These are phyloP conservation scores for Syzygium aromaticum DNA, from an alignment of 345 rosid genomes.

Conservation along the genomic window DNA sequence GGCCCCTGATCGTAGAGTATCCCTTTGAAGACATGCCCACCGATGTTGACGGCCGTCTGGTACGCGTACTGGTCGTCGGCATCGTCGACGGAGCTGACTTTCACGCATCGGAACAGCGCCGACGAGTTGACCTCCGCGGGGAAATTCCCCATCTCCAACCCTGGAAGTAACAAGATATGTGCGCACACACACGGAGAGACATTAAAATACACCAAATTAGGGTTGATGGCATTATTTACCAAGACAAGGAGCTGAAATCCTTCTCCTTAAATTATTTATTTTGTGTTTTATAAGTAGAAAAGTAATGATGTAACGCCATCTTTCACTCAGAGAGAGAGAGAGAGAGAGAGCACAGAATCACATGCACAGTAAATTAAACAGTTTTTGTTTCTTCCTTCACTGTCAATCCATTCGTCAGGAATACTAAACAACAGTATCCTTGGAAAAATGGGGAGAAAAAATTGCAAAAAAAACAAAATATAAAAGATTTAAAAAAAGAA, in stretches of 20 bases:
- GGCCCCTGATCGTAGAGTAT: conserved; percentile 89
- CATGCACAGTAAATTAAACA: not conserved
- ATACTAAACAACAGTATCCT: not conserved
- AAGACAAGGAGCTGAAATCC: not conserved
- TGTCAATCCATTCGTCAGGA: not conserved
- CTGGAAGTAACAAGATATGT: conserved; percentile 17
- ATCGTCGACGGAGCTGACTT: conserved; percentile 64
- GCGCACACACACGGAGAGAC: not conserved
- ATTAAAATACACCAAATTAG: not conserved
- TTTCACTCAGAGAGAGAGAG: not conserved
- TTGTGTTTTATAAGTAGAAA: not conserved
- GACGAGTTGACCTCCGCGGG: conserved; percentile 63
- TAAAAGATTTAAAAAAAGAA: not conserved
- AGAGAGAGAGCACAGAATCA: not conserved
- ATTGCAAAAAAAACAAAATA: not conserved
- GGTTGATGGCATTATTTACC: not conserved
- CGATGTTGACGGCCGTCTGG: conserved; percentile 75
- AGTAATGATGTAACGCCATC: not conserved
- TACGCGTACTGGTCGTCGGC: conserved; percentile 72
- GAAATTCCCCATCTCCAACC: conserved; percentile 65
- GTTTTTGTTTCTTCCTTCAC: not conserved
- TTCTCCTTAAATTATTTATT: not conserved
- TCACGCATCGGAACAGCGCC: conserved; percentile 71
- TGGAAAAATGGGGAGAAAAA: not conserved
- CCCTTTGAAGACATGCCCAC: conserved; percentile 89